A percentile compares a stretch with the other conserved stretches of the same genome.
Conservation (phyloP, 495 filamentous ascomycete genomes). For the Letharia lupina region DNA sequence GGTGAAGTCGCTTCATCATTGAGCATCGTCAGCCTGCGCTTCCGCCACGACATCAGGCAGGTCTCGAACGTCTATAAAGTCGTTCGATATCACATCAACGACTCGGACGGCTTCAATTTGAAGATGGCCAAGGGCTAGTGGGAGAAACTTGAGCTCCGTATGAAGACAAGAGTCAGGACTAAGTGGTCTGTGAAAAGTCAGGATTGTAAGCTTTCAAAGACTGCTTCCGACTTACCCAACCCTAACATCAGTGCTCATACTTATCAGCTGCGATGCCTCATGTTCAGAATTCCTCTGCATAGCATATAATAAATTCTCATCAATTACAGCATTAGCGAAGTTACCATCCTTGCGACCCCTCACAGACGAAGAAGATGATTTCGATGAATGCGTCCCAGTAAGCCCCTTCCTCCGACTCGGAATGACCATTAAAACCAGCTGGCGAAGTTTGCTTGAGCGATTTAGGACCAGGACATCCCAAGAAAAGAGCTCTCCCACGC, state of each 20-base stretch:
- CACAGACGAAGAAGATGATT: slow-evolving; percentile 41
- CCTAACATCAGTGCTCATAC: slow-evolving; percentile 73
- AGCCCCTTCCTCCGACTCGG: slow-evolving; percentile 67
- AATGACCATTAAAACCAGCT: slow-evolving; percentile 71
- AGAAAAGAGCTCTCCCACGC: slow-evolving; percentile 67
- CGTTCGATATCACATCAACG: slow-evolving; percentile 70
- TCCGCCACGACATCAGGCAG: slow-evolving; percentile 62
- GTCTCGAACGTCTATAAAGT: slow-evolving; percentile 74
- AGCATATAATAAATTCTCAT: slow-evolving; percentile 76
- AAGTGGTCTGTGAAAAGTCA: slow-evolving; percentile 47
- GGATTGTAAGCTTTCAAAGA: background rate
- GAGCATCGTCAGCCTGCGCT: background rate
- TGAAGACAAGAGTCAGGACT: slow-evolving; percentile 69
- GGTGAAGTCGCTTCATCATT: background rate
- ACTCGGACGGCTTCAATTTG: slow-evolving; percentile 73
- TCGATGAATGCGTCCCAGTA: slow-evolving; percentile 47
- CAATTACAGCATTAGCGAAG: slow-evolving; percentile 70
- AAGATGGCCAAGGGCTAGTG: slow-evolving; percentile 65
- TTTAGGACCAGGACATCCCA: slow-evolving; percentile 91
- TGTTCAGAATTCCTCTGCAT: slow-evolving; percentile 66
- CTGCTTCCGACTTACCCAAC: slow-evolving; percentile 53
- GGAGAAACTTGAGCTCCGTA: slow-evolving; percentile 69
- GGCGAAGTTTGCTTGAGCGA: slow-evolving; percentile 56
- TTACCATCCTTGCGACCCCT: slow-evolving; percentile 37
- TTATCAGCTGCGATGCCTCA: slow-evolving; percentile 68